Evolutionary conservation across 2,329 filamentous ascomycete species (phyloP), one percentile per base, ranked within the genome.

Genomic region (Aspergillus jensenii): DNA sequence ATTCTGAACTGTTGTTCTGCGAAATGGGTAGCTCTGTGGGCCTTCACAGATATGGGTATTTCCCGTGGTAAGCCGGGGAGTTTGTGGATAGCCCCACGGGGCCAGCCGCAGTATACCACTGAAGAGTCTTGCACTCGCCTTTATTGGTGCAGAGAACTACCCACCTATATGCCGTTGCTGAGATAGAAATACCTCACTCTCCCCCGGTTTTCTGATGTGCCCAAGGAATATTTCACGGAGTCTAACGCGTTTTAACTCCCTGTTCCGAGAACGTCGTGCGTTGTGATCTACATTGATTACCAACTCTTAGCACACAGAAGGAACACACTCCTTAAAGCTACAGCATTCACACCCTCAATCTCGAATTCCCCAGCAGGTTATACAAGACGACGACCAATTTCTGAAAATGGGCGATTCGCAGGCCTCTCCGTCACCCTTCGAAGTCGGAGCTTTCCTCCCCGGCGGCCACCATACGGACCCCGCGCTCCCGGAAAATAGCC

Each of bases 391-490:
- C 48, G 25, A 27, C 3, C 33, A 39, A 12, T 9, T 12, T 48
- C 21, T 23, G 11, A 44, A 40, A 12, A 62, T 51, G 52, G 47
- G 48, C 52, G 45, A 51, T 27, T 17, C 25, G 4, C 12, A 46
- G 46, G 47, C 37, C 50, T 57, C 37, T n/a, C 59, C 15, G 52
- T 46, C 63, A 4, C 41, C 56, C 31, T 68, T 68, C 49, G 59
- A 72, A 51, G 56, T 60, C 52, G 71, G 72, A 55, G 49, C 52
- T 25, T 72, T 72, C 60, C 62, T 65, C 43, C 67, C 70, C 19
- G 71, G 69, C 40, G 72, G 72, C 40, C 64, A 66, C 55, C 64
- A 71, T 25, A 69, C 60, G 39, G 63, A 67, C 59, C 66, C 68
- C 65, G 62, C 69, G 33, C 67, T 72, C 33, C 65, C 67, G 1